phyloP scores from a whole-genome alignment of 2,329 filamentous ascomycete species.

The Trichoderma sp. region DNA sequence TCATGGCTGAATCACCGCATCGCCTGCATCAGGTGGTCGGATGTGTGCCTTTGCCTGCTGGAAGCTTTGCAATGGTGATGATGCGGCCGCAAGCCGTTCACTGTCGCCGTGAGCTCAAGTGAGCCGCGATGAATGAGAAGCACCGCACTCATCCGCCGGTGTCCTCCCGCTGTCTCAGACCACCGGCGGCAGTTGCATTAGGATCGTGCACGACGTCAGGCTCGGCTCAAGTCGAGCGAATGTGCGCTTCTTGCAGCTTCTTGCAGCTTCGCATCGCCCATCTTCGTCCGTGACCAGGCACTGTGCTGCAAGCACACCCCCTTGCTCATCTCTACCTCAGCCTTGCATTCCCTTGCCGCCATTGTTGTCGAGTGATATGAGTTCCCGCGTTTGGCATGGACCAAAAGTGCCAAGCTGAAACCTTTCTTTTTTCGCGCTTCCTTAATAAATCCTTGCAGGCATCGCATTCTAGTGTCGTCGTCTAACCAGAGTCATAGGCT shows the following conservation, averaged over 20 bases:
- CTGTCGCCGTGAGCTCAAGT: conserved; percentile 13
- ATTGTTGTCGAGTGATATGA: conserved; percentile 10
- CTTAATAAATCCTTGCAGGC: not conserved
- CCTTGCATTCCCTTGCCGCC: conserved; percentile 8
- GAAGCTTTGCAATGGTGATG: conserved; percentile 25
- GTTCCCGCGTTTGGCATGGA: conserved; percentile 3
- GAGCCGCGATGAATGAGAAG: conserved; percentile 18
- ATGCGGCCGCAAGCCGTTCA: conserved; percentile 3
- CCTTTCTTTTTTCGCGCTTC: not conserved
- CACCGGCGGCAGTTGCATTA: not conserved
- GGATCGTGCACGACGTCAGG: conserved; percentile 1
- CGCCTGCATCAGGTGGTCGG: not conserved
- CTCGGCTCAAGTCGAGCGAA: not conserved
- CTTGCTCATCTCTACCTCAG: conserved; percentile 5
- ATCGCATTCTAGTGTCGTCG: conserved; percentile 2
- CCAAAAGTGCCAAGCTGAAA: not conserved
- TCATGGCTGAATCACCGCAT: conserved; percentile 31
- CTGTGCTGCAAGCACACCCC: not conserved
- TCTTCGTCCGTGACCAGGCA: not conserved
- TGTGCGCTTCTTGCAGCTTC: not conserved
- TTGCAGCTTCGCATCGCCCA: conserved; percentile 8
- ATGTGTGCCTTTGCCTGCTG: not conserved
- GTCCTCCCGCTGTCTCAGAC: conserved; percentile 5
- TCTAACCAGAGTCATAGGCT: conserved; percentile 13
- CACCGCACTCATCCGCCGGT: not conserved